phyloP scores from a whole-genome alignment of 352 stramenopile species.

The Pilasporangium apinafurcum region DNA sequence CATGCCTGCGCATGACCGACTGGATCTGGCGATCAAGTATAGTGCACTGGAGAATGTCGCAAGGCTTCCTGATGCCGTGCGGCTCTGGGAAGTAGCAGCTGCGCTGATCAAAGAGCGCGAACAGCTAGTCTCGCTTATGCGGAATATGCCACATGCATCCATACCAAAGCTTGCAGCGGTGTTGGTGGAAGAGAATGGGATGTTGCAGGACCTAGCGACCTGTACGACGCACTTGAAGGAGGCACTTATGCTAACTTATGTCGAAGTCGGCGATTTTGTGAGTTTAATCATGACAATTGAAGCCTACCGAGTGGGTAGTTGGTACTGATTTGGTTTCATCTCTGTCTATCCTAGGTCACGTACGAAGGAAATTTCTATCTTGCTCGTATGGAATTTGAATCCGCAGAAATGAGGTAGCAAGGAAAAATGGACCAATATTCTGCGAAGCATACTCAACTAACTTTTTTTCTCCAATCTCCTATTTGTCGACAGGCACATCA shows the following conservation, averaged over 20 bases:
- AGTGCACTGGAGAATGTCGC: conserved; percentile 46
- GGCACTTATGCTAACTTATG: conserved; percentile 49
- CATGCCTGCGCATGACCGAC: conserved; percentile 45
- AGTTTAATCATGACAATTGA: background rate
- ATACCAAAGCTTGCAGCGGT: conserved; percentile 17
- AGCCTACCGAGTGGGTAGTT: background rate
- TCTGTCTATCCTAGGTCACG: conserved; percentile 13
- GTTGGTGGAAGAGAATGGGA: conserved; percentile 27
- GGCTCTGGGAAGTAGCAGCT: conserved; percentile 48
- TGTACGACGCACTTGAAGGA: conserved; percentile 36
- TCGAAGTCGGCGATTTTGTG: conserved; percentile 76
- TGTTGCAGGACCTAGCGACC: conserved; percentile 39
- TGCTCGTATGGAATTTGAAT: conserved; percentile 55
- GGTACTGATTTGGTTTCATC: background rate
- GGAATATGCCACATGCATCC: conserved; percentile 8
- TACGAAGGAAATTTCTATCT: conserved; percentile 62
- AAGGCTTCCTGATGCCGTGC: conserved; percentile 47
- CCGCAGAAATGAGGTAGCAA: conserved; percentile 26
- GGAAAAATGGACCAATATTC: too few species aligned
- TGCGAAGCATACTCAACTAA: too few species aligned
- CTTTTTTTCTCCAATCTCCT: too few species aligned
- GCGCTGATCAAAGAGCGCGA: conserved; percentile 54
- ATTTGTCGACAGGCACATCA: conserved; percentile 19
- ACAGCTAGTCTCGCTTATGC: conserved; percentile 36
- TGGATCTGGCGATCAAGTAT: conserved; percentile 78